phyloP scores from a whole-genome alignment of 2,329 filamentous ascomycete genomes.

The Exophiala aquamarina region DNA sequence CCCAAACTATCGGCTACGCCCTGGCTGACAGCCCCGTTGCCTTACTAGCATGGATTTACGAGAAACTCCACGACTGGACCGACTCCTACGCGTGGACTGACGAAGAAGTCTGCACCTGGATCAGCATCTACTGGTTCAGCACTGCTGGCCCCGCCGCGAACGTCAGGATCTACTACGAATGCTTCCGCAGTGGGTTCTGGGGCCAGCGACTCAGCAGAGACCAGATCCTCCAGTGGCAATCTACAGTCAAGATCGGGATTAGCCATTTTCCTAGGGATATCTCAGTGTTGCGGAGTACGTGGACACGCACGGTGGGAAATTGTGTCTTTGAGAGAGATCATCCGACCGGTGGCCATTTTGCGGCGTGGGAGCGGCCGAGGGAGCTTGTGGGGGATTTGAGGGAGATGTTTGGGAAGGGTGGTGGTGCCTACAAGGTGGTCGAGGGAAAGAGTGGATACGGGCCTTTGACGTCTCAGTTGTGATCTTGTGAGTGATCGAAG shows the following conservation, averaged over 20 bases:
- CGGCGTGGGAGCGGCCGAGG: conserved; percentile 52
- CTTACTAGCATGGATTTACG: conserved; percentile 74
- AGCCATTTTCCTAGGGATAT: conserved; percentile 55
- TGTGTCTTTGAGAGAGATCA: conserved; percentile 48
- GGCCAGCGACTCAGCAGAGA: conserved; percentile 11
- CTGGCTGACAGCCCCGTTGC: conserved; percentile 69
- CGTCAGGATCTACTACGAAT: conserved; percentile 68
- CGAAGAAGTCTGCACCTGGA: conserved; percentile 73
- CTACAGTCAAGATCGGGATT: conserved; percentile 52
- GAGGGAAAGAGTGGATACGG: conserved; percentile 37
- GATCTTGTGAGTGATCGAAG: too few relatives aligned
- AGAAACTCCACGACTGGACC: conserved; percentile 77
- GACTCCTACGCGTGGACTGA: conserved; percentile 72
- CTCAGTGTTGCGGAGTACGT: conserved; percentile 49
- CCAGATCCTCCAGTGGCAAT: conserved; percentile 37
- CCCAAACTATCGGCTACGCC: conserved; percentile 69
- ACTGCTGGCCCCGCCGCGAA: conserved; percentile 66
- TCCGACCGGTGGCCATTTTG: conserved; percentile 53
- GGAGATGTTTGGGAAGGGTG: conserved; percentile 48
- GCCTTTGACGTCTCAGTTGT: not conserved
- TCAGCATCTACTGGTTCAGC: conserved; percentile 72
- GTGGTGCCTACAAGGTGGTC: conserved; percentile 37
- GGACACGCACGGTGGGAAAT: conserved; percentile 51
- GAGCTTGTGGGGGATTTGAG: conserved; percentile 47
- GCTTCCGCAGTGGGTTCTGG: conserved; percentile 38